Evolutionary conservation across 441 rosid species (phyloP).

Genomic region (Brassica balearica): DNA sequence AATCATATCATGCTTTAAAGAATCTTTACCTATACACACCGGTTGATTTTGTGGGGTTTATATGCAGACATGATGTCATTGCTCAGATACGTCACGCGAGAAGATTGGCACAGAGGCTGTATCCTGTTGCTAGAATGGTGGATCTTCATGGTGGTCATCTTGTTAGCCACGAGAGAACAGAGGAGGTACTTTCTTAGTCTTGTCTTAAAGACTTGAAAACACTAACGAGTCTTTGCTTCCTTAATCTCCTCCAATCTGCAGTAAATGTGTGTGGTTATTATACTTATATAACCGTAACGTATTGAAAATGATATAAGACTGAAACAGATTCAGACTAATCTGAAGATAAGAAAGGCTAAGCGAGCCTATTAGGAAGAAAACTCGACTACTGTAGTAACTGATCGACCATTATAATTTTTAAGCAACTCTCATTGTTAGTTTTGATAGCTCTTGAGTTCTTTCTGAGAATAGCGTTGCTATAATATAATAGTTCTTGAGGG

Average conservation of each 20-base stretch:
- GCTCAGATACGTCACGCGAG: slow-evolving; percentile 87
- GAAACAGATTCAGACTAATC: no score
- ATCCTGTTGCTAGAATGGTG: slow-evolving; percentile 87
- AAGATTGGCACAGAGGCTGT: slow-evolving; percentile 80
- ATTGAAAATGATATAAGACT: no score
- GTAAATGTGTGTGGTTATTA: no score
- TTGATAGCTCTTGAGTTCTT: background rate
- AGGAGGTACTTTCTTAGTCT: slow-evolving; percentile 66
- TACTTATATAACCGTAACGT: no score
- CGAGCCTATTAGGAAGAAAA: no score
- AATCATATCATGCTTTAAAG: background rate
- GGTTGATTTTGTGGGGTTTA: slow-evolving; percentile 3
- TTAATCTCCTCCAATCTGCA: no score
- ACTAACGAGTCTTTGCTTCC: no score
- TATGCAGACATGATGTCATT: slow-evolving; percentile 77
- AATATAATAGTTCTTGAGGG: background rate
- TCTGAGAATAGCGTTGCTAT: slow-evolving; percentile 22
- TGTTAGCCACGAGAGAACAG: slow-evolving; percentile 89
- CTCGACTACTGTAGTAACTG: no score
- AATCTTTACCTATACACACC: background rate
- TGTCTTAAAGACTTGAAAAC: no score
- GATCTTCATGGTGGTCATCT: slow-evolving; percentile 99
- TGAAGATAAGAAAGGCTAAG: no score
- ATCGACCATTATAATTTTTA: no score
- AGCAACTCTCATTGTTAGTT: background rate